Evolutionary conservation across 306 rosid species (phyloP), one percentile per base, ranked within the genome.

Genomic region (Trifolium subterraneum): DNA sequence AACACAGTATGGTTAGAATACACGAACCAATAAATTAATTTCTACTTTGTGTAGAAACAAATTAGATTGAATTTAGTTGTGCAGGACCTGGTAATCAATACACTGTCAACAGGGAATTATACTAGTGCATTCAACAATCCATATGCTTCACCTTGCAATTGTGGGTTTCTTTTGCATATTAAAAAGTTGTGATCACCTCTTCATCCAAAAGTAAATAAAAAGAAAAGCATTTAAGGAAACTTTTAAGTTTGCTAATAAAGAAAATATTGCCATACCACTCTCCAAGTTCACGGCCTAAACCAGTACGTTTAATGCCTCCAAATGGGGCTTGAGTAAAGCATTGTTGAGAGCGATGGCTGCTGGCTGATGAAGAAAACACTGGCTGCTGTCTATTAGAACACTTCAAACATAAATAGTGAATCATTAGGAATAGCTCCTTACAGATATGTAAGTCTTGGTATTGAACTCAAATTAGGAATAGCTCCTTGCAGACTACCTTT

Each of bases 271-370:
- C 73, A 68, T 88, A 94, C 99, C 99, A 94, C 82, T 90, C 92
- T 80, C 99, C 99, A 70, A 94, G 81, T 86, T 94, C 99, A 68
- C 99, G 99, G 52, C 99, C 99, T 27, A 90, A 94, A 74, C 99
- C 99, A 50, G 97, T 94, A 10, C 95, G 93, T 72, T 94, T 94
- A 61, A 38, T 78, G 89, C 99, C 99, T 75, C 99, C 99, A 97
- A 97, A 94, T 16, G 99, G 99, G 50, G 96, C 99, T 80, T 94
- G 99, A 79, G 86, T 76, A 83, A 94, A 94, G 86, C 96, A 91
- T 70, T 97, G 99, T 60, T 94, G 99, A 55, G 98, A 94, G 80
- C 99, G n/a, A n/a, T n/a, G n/a, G n/a, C n/a, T n/a, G n/a, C n/a
- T n/a, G n/a, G n/a, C n/a, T n/a, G n/a, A n/a, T n/a, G n/a, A n/a